Evolutionary conservation across 345 rosid species (phyloP), one percentile per base, ranked within the genome.

Genomic region (Euphorbia tirucalli): DNA sequence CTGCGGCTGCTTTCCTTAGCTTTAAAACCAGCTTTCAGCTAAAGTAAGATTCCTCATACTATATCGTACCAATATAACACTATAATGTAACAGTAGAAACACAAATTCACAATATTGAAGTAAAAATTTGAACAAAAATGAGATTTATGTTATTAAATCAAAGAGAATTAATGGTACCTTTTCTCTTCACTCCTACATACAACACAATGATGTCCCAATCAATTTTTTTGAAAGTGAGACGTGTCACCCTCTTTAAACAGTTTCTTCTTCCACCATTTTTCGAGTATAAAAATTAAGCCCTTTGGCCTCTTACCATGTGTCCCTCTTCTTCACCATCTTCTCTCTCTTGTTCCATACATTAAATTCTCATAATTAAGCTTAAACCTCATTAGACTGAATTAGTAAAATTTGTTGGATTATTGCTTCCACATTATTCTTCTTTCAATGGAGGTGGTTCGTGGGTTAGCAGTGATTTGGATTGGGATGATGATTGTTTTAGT

Each of bases 161-260:
- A 49, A 46, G 15, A 14, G 18, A 68, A 71, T n/a, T n/a, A 77
- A 64, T 41, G 25, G n/a, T 8, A 4, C 7, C 63, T 28, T 66
- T 24, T 39, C 72, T 31, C 69, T 24, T 54, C 52, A 66, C 71
- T 37, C 41, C 68, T 10, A 62, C 49, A 39, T 37, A 18, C 37
- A 25, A 49, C 69, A 24, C 11, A 70, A 63, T 27, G 68, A 69
- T 43, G 37, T 49, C 49, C 43, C 54, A 78, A 73, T 81, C 86
- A 80, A 81, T n/a, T n/a, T n/a, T n/a, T 80, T 49, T 54, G 28
- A 65, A 61, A 46, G 41, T 32, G 74, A 86, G 89, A 84, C 89
- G 85, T 85, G 93, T 80, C 78, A 1, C 14, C 67, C 30, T 22
- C 52, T 32, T 74, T 30, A 68, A 25, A n/a, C 11, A n/a, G n/a